Percentiles rank a stretch among this genome's conserved stretches.
phyloP scores from a whole-genome alignment of 257 asterid species.

The Solanum etuberosum region DNA sequence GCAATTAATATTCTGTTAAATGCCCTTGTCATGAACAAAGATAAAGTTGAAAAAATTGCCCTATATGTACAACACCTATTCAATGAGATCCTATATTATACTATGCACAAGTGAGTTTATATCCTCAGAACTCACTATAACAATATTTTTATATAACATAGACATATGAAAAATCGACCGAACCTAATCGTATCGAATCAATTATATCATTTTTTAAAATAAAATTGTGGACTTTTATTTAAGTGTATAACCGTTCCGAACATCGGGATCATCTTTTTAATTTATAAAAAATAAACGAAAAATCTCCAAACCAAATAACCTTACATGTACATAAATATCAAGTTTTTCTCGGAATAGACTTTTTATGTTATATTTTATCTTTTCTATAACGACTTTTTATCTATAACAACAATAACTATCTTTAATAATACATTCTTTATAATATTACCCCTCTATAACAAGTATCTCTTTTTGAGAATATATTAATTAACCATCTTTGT shows the following conservation, averaged over 20 bases:
- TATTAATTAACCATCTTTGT: neutral
- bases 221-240: rapidly evolving
- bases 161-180: too few species aligned
- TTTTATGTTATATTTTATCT: neutral
- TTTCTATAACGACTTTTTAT: neutral
- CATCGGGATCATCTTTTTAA: too few species aligned
- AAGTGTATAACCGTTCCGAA: too few species aligned
- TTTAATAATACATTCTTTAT: neutral
- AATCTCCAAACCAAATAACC: neutral
- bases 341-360: neutral
- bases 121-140: neutral
- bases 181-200: neutral
- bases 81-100: neutral
- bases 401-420: neutral
- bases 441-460: neutral
- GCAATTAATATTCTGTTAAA: neutral
- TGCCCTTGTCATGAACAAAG: neutral
- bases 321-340: neutral
- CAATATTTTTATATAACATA: neutral
- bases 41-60: neutral
- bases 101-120: neutral
- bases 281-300: too few species aligned
- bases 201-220: too few species aligned
- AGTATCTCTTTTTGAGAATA: neutral
- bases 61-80: neutral